Evolutionary conservation across 352 stramenopile genomes (phyloP), one percentile per base, ranked within the genome.

Genomic region (Hyaloperonospora brassicae): DNA sequence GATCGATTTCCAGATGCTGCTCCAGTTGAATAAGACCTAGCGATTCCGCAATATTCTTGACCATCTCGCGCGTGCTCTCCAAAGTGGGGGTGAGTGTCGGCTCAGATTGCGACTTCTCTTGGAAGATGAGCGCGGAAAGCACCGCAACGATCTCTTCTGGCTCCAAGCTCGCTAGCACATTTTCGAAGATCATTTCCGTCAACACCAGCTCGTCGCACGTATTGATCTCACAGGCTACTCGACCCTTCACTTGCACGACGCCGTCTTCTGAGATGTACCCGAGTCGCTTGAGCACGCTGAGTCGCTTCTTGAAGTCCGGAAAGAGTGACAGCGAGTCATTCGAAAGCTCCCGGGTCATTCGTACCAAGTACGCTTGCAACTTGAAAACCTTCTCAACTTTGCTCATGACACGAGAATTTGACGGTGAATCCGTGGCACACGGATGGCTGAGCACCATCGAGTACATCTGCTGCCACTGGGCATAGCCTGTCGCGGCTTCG

Each of bases 121-220:
- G 93, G 67, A 98, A 99, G 34, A 99, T 95, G 0, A 99, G 68
- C 35, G 91, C 89, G 52, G 89, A 98, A 4, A 98, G 77, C 50
- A 98, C 82, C 13, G 94, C 95, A 9, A 97, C 97, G 48, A 98
- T 97, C 74, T 99, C 96, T 52, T 97, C 89, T 4, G 97, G 96
- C 57, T 98, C 88, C 7, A 99, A 72, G 14, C 92, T 87, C 31
- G 96, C 95, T 23, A 99, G 65, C 22, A 99, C 86, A 47, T 98
- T 98, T 64, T 98, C 94, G 64, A 99, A 98, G 31, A 99, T 95
- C 82, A 99, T 97, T 72, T 99, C 97, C 0, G 96, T 98, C 14
- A 98, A 74, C 54, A 99, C 89, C 9, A 99, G 73, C 53, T 98
- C 96, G 56, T 99, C 93, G 57, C 94, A 98, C 2, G 94, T 98